A percentile compares a stretch with the other conserved stretches of the same genome.
Conservation (phyloP, 2,329 filamentous ascomycete genomes). For the Colletotrichum tanaceti region DNA sequence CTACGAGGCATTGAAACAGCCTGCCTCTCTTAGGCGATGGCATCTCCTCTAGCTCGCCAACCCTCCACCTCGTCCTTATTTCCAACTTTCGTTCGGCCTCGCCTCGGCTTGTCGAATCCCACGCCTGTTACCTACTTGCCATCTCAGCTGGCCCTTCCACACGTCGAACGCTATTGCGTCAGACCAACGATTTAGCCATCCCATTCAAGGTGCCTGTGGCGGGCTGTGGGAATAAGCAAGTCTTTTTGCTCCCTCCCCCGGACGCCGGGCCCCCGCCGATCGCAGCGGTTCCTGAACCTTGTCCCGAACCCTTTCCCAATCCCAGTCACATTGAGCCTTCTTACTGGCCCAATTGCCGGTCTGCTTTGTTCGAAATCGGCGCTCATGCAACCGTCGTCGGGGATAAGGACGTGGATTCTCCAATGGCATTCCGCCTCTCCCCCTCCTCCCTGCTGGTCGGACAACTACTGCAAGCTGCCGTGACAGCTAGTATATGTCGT, state of each 20-base stretch:
- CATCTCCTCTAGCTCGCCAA: conserved; percentile 9
- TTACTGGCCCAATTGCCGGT: conserved; percentile 18
- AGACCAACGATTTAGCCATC: conserved; percentile 21
- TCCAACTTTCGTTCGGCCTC: conserved; percentile 3
- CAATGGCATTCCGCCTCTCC: conserved; percentile 6
- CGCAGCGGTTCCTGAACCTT: conserved; percentile 35
- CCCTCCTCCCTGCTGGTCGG: conserved; percentile 12
- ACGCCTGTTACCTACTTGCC: not conserved
- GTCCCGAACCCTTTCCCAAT: conserved; percentile 30
- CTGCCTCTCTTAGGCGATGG: conserved; percentile 16
- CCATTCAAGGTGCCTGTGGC: not conserved
- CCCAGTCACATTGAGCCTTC: conserved; percentile 7
- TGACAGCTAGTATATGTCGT: conserved; percentile 26
- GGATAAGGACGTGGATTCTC: conserved; percentile 31
- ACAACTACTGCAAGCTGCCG: conserved; percentile 26
- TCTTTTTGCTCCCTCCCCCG: conserved; percentile 5
- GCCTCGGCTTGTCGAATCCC: not conserved
- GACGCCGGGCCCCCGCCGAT: conserved; percentile 31
- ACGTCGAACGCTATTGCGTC: conserved; percentile 28
- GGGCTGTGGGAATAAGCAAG: conserved; percentile 11
- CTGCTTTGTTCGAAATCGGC: conserved; percentile 17
- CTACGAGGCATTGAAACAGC: not conserved
- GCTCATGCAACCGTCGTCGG: conserved; percentile 16
- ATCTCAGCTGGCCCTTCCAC: conserved; percentile 4
- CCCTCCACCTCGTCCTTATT: conserved; percentile 6